These are phyloP conservation scores for Gaeumannomyces sp. DNA, from an alignment of 2,329 filamentous ascomycete genomes.

Conservation along the genomic window DNA sequence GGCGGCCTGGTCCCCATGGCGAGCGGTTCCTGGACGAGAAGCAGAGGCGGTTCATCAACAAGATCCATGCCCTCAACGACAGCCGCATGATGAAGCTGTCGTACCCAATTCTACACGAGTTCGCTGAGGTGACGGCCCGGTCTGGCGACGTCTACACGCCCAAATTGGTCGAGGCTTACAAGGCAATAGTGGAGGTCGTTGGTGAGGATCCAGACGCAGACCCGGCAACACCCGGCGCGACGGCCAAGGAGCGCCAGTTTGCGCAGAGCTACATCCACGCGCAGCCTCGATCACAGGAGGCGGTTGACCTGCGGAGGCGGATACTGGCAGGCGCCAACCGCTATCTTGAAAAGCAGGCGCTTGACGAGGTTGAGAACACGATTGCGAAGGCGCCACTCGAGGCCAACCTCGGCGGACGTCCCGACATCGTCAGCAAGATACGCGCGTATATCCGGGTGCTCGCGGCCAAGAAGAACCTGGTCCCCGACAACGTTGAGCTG, in stretches of 20 bases:
- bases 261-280: slow-evolving; percentile 72
- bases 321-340: slow-evolving; percentile 74
- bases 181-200: slow-evolving; percentile 72
- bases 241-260: slow-evolving; percentile 70
- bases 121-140: slow-evolving; percentile 66
- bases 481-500: slow-evolving; percentile 71
- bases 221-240: slow-evolving; percentile 51
- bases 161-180: slow-evolving; percentile 76
- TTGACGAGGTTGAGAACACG: slow-evolving; percentile 66
- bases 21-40: slow-evolving; percentile 77
- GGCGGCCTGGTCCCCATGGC: slow-evolving; percentile 47
- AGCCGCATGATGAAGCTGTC: slow-evolving; percentile 58
- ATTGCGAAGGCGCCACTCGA: slow-evolving; percentile 82
- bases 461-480: slow-evolving; percentile 73
- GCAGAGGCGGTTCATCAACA: slow-evolving; percentile 72
- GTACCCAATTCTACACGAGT: slow-evolving; percentile 70
- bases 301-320: slow-evolving; percentile 65
- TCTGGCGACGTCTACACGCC: slow-evolving; percentile 65
- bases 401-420: slow-evolving; percentile 82
- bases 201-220: slow-evolving; percentile 61
- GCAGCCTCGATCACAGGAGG: slow-evolving; percentile 55
- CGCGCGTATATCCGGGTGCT: slow-evolving; percentile 85
- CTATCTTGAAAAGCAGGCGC: slow-evolving; percentile 78
- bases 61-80: slow-evolving; percentile 72
- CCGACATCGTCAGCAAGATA: slow-evolving; percentile 83